Evolutionary conservation across 2,329 filamentous ascomycete species (phyloP).

Genomic region (Dactylellina haptotyla): DNA sequence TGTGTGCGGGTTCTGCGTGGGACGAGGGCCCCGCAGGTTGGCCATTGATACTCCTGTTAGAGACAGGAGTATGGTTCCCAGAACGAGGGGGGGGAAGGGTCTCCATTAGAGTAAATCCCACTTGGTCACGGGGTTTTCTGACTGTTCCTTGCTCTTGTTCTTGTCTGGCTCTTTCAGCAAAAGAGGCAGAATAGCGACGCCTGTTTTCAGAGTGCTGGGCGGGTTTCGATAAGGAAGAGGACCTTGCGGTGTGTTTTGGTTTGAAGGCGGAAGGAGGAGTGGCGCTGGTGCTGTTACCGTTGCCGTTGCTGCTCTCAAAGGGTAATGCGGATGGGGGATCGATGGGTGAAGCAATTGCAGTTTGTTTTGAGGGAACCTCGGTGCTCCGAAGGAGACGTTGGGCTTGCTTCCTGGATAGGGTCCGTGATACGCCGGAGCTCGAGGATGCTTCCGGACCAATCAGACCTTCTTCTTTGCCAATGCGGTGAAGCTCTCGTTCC

Average conservation of each 20-base stretch:
- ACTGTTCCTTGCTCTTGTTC: slow-evolving; percentile 48
- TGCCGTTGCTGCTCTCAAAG: slow-evolving; percentile 6
- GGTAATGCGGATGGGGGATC: slow-evolving; percentile 33
- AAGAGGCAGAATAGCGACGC: slow-evolving; percentile 46
- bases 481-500: slow-evolving; percentile 87
- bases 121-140: slow-evolving; percentile 39
- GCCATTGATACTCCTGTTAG: slow-evolving; percentile 41
- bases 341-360: slow-evolving; percentile 28
- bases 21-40: slow-evolving; percentile 13
- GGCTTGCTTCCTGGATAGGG: slow-evolving; percentile 57
- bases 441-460: slow-evolving; percentile 34
- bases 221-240: slow-evolving; percentile 36
- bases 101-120: slow-evolving; percentile 49
- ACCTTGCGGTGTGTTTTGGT: slow-evolving; percentile 30
- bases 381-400: slow-evolving; percentile 57
- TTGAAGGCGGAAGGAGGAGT: slow-evolving; percentile 27
- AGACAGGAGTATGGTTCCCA: slow-evolving; percentile 30
- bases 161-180: slow-evolving; percentile 49
- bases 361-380: slow-evolving; percentile 55
- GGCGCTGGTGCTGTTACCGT: too few species aligned
- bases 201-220: slow-evolving; percentile 38
- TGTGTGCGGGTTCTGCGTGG: slow-evolving; percentile 28
- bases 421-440: slow-evolving; percentile 48
- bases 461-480: slow-evolving; percentile 92
- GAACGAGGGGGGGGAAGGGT: slow-evolving; percentile 46